A percentile compares a stretch with the other conserved stretches of the same genome.
Conservation (phyloP, 2,329 filamentous ascomycete genomes). For the Aureobasidium sp. region DNA sequence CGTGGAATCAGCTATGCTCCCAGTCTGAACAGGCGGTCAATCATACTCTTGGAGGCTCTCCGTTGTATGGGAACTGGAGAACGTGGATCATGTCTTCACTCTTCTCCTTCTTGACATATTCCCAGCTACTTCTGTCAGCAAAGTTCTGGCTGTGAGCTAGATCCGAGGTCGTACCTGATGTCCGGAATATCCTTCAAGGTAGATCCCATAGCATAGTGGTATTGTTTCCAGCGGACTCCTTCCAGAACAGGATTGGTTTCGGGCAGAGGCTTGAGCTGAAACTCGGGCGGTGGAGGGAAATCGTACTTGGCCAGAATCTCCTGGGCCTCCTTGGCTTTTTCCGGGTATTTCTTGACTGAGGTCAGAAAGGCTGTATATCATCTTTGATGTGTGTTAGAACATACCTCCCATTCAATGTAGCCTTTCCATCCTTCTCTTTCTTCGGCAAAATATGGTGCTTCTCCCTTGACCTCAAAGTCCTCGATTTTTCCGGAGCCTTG, state of each 20-base stretch:
- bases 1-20: background rate
- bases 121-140: slow-evolving; percentile 33
- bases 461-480: background rate
- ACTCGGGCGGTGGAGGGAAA: slow-evolving; percentile 43
- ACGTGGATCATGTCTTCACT: slow-evolving; percentile 42
- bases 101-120: slow-evolving; percentile 40
- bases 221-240: slow-evolving; percentile 42
- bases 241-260: slow-evolving; percentile 39
- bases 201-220: slow-evolving; percentile 38
- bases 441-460: slow-evolving; percentile 33
- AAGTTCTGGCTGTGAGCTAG: too few species aligned
- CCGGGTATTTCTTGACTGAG: slow-evolving; percentile 46
- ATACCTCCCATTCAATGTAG: slow-evolving; percentile 60
- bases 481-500: background rate
- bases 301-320: slow-evolving; percentile 48
- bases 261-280: slow-evolving; percentile 37
- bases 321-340: slow-evolving; percentile 56
- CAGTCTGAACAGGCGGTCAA: background rate
- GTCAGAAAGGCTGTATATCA: background rate
- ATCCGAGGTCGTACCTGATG: slow-evolving; percentile 34
- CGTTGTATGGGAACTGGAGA: slow-evolving; percentile 43
- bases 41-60: slow-evolving; percentile 33
- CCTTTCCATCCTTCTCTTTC: slow-evolving; percentile 40
- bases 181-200: slow-evolving; percentile 44
- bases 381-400: background rate